Percentiles rank a stretch among this genome's conserved stretches.
phyloP scores from a whole-genome alignment of 1,284 basidiomycete genomes.

The Marasmius tenuissimus region DNA sequence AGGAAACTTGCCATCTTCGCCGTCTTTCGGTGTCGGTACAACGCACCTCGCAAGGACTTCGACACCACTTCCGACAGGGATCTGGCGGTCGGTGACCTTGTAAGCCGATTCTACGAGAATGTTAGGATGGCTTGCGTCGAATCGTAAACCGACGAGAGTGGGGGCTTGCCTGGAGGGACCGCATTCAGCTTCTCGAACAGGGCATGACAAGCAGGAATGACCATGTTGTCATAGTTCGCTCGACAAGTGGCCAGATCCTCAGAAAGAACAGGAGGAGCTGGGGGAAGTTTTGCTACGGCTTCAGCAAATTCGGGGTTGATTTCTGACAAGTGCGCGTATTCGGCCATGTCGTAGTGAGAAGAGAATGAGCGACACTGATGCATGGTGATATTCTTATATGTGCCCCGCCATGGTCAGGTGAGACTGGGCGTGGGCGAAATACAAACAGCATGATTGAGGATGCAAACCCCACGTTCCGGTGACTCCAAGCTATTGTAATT shows the following conservation, averaged over 20 bases:
- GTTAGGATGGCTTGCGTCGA: neutral
- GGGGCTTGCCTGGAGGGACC: slow-evolving; percentile 8
- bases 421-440: no score
- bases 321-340: slow-evolving; percentile 15
- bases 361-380: no score
- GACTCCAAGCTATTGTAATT: no score
- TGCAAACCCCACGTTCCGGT: no score
- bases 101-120: slow-evolving; percentile 9
- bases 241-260: slow-evolving; percentile 1
- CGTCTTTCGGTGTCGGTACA: slow-evolving; percentile 3
- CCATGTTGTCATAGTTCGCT: neutral
- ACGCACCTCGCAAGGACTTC: slow-evolving; percentile 10
- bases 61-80: slow-evolving; percentile 10
- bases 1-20: slow-evolving; percentile 7
- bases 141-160: neutral
- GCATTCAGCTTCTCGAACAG: neutral
- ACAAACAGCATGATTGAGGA: no score
- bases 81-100: slow-evolving; percentile 7
- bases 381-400: no score
- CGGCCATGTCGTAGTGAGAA: slow-evolving; percentile 6
- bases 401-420: no score
- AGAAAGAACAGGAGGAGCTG: neutral
- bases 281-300: neutral
- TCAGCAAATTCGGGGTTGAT: slow-evolving; percentile 16
- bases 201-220: neutral